Percentiles rank a stretch among this genome's conserved stretches.
Conservation (phyloP, 192 early-diverging fungal species). For the Coemansia sp. region DNA sequence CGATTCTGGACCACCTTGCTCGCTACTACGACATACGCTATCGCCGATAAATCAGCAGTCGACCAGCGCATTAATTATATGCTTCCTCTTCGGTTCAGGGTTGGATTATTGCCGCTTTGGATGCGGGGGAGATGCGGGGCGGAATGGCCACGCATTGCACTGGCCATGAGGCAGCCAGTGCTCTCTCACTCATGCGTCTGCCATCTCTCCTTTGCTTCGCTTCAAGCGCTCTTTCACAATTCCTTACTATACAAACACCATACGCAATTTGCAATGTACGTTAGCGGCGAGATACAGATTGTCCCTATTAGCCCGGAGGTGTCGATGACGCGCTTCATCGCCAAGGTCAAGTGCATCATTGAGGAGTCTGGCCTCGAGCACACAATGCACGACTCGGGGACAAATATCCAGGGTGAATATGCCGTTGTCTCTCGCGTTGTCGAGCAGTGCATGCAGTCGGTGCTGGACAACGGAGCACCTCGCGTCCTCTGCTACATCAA, state of each 20-base stretch:
- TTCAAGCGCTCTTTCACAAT: neutral
- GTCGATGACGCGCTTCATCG: constrained; percentile 48
- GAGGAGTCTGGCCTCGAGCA: constrained; percentile 45
- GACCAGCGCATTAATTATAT: neutral
- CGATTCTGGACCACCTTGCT: constrained; percentile 79
- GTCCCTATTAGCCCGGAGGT: constrained; percentile 38
- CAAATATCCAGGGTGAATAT: constrained; percentile 53
- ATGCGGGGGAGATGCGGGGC: too few relatives aligned
- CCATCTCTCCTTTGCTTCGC: neutral
- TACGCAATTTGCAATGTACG: constrained; percentile 22
- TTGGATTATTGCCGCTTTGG: too few relatives aligned
- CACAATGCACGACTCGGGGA: constrained; percentile 55
- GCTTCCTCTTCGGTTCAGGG: neutral
- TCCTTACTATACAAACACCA: neutral
- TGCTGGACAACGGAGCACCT: constrained; percentile 46
- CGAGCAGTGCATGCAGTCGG: constrained; percentile 48
- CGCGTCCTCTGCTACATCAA: constrained; percentile 52
- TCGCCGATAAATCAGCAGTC: neutral
- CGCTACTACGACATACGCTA: constrained; percentile 54
- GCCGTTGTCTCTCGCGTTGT: constrained; percentile 31
- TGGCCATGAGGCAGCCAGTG: too few relatives aligned
- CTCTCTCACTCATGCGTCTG: neutral
- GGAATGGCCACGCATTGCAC: too few relatives aligned
- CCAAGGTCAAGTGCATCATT: constrained; percentile 41
- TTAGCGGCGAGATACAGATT: constrained; percentile 52